Conservation (phyloP, 1,139 yeast genomes). For the Pneumocystis wakefieldiae region DNA sequence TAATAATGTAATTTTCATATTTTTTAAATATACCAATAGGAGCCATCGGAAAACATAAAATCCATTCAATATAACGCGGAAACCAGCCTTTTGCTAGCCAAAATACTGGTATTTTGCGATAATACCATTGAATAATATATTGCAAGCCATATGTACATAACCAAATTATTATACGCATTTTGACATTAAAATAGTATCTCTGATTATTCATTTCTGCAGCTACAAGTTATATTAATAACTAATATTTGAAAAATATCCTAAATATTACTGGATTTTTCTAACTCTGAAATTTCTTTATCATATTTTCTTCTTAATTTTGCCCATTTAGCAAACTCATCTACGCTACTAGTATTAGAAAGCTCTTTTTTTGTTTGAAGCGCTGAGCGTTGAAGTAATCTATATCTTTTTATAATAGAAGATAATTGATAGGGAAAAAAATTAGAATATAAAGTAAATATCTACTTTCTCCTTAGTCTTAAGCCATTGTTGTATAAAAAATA, state of each 20-base stretch:
- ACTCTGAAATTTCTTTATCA: slow-evolving; percentile 43
- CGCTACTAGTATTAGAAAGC: slow-evolving; percentile 58
- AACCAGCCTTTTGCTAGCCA: slow-evolving; percentile 45
- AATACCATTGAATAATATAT: slow-evolving; percentile 40
- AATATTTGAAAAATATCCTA: background rate
- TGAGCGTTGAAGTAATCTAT: slow-evolving; percentile 3
- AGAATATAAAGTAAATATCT: background rate
- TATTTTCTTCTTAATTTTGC: slow-evolving; percentile 69
- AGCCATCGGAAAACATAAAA: slow-evolving; percentile 46
- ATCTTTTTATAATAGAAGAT: background rate
- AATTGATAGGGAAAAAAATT: background rate
- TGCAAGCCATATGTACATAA: slow-evolving; percentile 24
- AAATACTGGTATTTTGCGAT: slow-evolving; percentile 43
- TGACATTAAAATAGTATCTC: slow-evolving; percentile 14
- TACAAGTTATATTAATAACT: background rate
- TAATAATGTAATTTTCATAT: background rate
- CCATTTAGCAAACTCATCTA: slow-evolving; percentile 92
- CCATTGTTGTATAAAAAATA: background rate
- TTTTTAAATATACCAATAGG: slow-evolving; percentile 19
- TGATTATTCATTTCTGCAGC: slow-evolving; percentile 20
- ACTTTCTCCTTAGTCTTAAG: background rate
- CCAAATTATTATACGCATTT: slow-evolving; percentile 20
- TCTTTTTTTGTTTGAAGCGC: slow-evolving; percentile 20
- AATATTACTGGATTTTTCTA: slow-evolving; percentile 28
- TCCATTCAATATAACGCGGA: slow-evolving; percentile 44